Base-by-base conservation (phyloP, 2,329 filamentous ascomycete species). In the Trematosphaeria pertusa region DNA sequence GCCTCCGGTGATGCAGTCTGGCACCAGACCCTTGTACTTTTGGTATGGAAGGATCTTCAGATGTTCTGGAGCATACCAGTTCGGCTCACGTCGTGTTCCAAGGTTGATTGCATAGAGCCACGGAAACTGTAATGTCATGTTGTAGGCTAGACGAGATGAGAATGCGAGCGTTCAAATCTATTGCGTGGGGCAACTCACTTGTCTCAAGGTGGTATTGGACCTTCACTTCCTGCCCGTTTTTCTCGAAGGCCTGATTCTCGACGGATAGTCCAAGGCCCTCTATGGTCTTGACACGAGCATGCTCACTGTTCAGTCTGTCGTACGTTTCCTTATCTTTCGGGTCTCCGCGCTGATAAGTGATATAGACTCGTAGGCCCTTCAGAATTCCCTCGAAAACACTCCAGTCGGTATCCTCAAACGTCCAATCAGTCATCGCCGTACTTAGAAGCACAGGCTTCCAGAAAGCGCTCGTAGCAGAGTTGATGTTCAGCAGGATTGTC, bases 401-500 rank as follows among this genome's bases (percentile, higher is more conserved):
- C 35, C 35, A 38, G 20, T 26, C 8, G 14, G 30, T 17, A 7
- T 17, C 11, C 14, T 24, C 36, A 12, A 24, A 38, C 41, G n/a
- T 52, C 36, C 6, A 3, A 24, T 18, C 4, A n/a, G n/a, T n/a
- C n/a, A n/a, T n/a, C n/a, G n/a, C n/a, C 12, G 24, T 28, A 7
- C 24, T 28, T 12, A 28, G 17, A 31, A 44, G 17, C 7, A 44
- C 37, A 5, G 37, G 37, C 10, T 24, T n/a, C 37, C 24, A 31
- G 24, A 39, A 39, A n/a, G 46, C 51, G 30, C 46, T 44, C 5
- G 42, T 53, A 8, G 48, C 46, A 1, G 48, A 47, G 28, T 62
- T 63, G 14, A 61, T 28, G 22, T 59, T 59, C 17, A 61, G 37
- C 3, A 59, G 34, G 14, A 51, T 45, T 8, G 33, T 43, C 7